Base-by-base conservation (phyloP, 1,284 basidiomycete species). In the Tylopilus sp. region DNA sequence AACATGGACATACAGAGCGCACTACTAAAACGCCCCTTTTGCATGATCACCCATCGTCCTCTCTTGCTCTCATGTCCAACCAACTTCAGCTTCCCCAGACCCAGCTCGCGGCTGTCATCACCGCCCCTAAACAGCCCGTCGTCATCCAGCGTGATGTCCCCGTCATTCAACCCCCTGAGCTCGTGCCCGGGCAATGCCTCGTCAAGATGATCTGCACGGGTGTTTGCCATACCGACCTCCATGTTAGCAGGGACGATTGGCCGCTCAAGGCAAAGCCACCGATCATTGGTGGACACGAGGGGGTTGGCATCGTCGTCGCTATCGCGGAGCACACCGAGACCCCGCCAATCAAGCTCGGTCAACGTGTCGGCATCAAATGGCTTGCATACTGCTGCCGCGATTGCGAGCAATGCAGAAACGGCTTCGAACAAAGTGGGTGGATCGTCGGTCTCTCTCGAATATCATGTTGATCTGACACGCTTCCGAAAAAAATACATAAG, bases 341-440 rank as follows among this genome's bases (percentile, higher is more conserved):
- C 64, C 89, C 89, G 13, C 87, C 88, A 3, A 87, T 92, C 68
- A 85, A 89, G 70, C 67, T 95, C 38, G 94, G 95, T 32, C 90
- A 95, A 69, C 87, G 91, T 18, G 95, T 97, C 56, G 95, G 95
- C 10, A 89, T 97, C 83, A 97, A 97, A 78, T 94, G 93, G 93
- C 81, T 93, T 49, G 92, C 91, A 10, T 84, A 90, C 74, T 89
- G 86, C 62, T 95, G 85, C 74, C 70, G 90, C 52, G 82, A 91
- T 72, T 96, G 94, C 79, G 91, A 94, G 75, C 86, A 85, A 70
- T 96, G 95, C 79, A 84, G 86, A 67, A 87, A 87, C 69, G 93
- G 90, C 51, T 81, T 86, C 61, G 95, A 96, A 75, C 90, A 92
- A 79, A 86, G 89, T 89, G 62, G 55, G 86, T 79, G 64, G 68